Evolutionary conservation across 169 alveolate genomes (phyloP).

Genomic region (Plasmodium malariae): DNA sequence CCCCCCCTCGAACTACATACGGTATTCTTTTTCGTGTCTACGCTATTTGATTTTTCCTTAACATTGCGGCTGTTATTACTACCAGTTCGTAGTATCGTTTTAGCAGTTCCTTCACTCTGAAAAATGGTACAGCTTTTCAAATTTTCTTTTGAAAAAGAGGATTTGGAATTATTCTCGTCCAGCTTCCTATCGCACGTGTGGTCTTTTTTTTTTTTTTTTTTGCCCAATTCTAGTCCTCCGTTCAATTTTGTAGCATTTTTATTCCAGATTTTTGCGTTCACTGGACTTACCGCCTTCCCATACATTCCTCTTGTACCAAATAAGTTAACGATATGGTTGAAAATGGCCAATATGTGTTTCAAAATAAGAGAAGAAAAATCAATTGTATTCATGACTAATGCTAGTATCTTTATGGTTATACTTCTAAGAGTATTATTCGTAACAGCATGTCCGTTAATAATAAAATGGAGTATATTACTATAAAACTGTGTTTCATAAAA

Average conservation of each 20-base stretch:
- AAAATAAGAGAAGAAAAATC: constrained; percentile 9
- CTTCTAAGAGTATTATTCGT: constrained; percentile 29
- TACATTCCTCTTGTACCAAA: not conserved
- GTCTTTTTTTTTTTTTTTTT: not conserved
- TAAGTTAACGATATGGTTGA: not conserved
- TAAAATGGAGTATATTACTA: constrained; percentile 1
- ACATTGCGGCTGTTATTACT: no score
- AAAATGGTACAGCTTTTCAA: no score
- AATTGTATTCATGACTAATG: constrained; percentile 14
- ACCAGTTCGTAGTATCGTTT: no score
- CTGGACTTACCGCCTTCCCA: not conserved
- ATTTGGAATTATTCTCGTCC: no score
- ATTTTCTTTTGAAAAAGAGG: no score
- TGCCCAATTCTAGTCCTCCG: not conserved
- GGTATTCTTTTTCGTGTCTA: no score
- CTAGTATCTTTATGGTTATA: constrained; percentile 28
- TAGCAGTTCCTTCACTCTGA: no score
- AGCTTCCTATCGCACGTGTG: not conserved
- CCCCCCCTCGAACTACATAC: no score
- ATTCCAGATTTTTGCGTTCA: not conserved
- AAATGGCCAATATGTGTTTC: constrained; percentile 5
- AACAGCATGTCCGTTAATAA: constrained; percentile 34
- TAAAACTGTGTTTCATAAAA: constrained; percentile 14
- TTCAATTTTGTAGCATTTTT: not conserved
- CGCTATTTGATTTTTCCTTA: no score